Conservation (phyloP, 2,329 filamentous ascomycete species). For the Talaromyces piceae region DNA sequence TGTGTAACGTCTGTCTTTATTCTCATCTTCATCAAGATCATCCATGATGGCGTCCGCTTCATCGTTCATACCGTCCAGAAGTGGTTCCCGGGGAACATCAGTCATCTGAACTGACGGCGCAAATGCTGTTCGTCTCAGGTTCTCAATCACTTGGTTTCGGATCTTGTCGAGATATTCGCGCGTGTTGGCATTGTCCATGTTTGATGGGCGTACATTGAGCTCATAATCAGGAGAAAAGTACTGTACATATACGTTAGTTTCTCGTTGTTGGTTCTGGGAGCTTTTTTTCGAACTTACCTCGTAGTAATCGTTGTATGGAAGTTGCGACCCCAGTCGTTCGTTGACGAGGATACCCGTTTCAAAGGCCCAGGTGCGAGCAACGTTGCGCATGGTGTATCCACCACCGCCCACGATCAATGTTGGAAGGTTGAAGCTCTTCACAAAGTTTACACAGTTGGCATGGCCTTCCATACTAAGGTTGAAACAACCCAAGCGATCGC, state of each 20-base stretch:
- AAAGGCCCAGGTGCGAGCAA: slow-evolving; percentile 54
- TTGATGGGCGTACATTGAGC: slow-evolving; percentile 60
- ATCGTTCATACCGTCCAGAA: slow-evolving; percentile 51
- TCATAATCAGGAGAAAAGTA: slow-evolving; percentile 66
- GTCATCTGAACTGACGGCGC: slow-evolving; percentile 59
- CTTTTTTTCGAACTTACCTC: slow-evolving; percentile 40
- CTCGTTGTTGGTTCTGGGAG: not conserved
- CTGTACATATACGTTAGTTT: slow-evolving; percentile 25
- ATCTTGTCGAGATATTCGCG: slow-evolving; percentile 63
- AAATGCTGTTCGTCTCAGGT: slow-evolving; percentile 55
- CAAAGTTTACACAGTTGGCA: slow-evolving; percentile 62
- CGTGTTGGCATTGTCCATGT: slow-evolving; percentile 66
- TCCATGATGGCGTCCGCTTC: slow-evolving; percentile 59
- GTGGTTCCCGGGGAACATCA: slow-evolving; percentile 52
- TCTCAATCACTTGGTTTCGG: slow-evolving; percentile 57
- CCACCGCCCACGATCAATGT: slow-evolving; percentile 60
- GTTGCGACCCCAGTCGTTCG: slow-evolving; percentile 68
- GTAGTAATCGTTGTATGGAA: slow-evolving; percentile 97
- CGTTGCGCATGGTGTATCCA: slow-evolving; percentile 63
- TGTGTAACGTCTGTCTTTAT: slow-evolving; percentile 75
- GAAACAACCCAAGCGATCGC: slow-evolving; percentile 61
- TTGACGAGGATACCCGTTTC: slow-evolving; percentile 78
- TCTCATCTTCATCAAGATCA: slow-evolving; percentile 74
- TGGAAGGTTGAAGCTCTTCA: slow-evolving; percentile 60
- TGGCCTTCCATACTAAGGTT: slow-evolving; percentile 64